These are phyloP conservation scores for Cryptococcus floricola DNA, from an alignment of 1,284 basidiomycete species.

Conservation along the genomic window DNA sequence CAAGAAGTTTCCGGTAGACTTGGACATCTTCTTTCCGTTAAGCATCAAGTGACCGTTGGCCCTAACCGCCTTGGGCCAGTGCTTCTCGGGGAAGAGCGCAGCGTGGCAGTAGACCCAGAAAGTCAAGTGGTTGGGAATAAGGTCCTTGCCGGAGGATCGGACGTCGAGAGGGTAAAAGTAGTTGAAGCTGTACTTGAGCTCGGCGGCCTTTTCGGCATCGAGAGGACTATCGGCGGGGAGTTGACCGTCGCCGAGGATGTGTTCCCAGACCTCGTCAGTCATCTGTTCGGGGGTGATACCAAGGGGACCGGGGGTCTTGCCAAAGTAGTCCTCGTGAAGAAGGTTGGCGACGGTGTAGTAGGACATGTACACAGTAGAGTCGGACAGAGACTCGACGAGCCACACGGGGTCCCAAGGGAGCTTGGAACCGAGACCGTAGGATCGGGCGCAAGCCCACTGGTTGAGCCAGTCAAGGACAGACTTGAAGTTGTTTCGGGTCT, in stretches of 20 bases:
- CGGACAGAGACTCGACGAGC: constrained; percentile 93
- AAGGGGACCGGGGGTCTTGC: constrained; percentile 72
- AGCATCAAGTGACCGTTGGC: constrained; percentile 96
- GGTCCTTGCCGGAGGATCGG: constrained; percentile 97
- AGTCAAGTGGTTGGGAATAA: constrained; percentile 94
- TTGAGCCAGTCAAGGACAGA: constrained; percentile 92
- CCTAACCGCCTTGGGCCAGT: constrained; percentile 89
- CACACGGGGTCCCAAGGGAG: constrained; percentile 97
- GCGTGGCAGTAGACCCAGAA: constrained; percentile 94
- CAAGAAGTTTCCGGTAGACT: constrained; percentile 69
- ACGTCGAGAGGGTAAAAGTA: constrained; percentile 99
- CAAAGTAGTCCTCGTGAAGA: constrained; percentile 75
- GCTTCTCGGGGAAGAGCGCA: constrained; percentile 88
- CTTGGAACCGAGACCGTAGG: constrained; percentile 92
- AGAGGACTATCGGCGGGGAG: constrained; percentile 65
- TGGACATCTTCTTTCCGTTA: constrained; percentile 99
- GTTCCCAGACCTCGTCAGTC: constrained; percentile 98
- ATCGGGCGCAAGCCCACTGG: constrained; percentile 97
- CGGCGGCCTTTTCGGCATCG: constrained; percentile 71
- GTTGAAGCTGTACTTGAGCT: constrained; percentile 83
- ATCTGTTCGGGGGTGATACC: constrained; percentile 85
- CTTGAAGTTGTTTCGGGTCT: constrained; percentile 90
- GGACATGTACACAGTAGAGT: constrained; percentile 98
- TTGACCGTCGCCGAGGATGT: constrained; percentile 73
- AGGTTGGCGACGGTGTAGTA: constrained; percentile 95